Evolutionary conservation across 768 basidiomycete species (phyloP).

Genomic region (Tylopilus balloui): DNA sequence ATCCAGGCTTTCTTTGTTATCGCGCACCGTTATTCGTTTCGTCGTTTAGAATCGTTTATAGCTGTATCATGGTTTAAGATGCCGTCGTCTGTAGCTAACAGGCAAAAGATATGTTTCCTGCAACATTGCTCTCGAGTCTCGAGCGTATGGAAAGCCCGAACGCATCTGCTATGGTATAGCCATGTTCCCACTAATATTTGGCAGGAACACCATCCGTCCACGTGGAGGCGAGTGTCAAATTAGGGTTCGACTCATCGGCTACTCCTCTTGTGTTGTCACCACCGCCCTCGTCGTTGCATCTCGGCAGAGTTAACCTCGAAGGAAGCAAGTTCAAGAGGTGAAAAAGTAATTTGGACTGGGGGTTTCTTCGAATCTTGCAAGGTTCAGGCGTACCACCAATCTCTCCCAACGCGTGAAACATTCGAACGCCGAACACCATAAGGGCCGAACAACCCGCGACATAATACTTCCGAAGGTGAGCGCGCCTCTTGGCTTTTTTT

Average conservation of each 20-base stretch:
- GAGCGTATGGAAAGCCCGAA: too few species aligned
- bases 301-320: slow-evolving; percentile 6
- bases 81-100: slow-evolving; percentile 4
- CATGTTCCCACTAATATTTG: too few species aligned
- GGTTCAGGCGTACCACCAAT: not conserved
- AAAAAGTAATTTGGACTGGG: slow-evolving; percentile 7
- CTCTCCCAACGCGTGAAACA: not conserved
- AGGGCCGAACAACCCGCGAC: not conserved
- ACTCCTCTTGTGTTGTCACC: slow-evolving; percentile 8
- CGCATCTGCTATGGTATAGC: too few species aligned
- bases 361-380: not conserved
- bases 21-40: not conserved
- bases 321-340: not conserved
- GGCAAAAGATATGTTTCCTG: not conserved
- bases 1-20: not conserved
- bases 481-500: not conserved
- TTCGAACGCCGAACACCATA: not conserved
- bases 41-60: not conserved
- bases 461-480: slow-evolving; percentile 11
- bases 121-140: not conserved
- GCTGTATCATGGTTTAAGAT: not conserved
- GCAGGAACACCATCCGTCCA: too few species aligned
- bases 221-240: too few species aligned
- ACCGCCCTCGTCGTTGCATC: not conserved
- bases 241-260: too few species aligned